Base-by-base conservation (phyloP, 495 filamentous ascomycete genomes). In the Penicillium riverlandense region DNA sequence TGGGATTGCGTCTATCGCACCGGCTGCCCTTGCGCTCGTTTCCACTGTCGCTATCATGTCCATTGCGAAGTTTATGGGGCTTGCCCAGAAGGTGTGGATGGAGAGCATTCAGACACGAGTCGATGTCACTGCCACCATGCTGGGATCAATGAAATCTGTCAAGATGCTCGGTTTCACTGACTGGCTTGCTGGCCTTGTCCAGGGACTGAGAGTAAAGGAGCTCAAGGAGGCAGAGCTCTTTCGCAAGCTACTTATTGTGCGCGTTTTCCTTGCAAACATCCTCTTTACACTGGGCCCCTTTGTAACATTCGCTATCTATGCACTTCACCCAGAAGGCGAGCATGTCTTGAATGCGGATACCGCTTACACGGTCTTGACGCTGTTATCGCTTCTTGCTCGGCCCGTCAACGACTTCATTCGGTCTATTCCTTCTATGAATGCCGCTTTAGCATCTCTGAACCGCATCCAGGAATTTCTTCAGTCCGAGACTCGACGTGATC, bases 91-190 rank as follows among this genome's bases (percentile, higher is more conserved):
- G 29, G 12, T 37, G 6, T 57, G 50, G 50, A 57, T 57, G 54
- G 40, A 27, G 9, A 37, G 37, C 9, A 29, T 57, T 31, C 54
- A 54, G 41, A 54, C 53, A 32, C 47, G 54, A 1, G 53, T 56
- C 7, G 52, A 52, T 37, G 32, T 56, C 11, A 50, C 49, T 9
- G 45, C 68, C 10, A 67, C 49, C 4, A 54, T 70, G 28, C 63
- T 77, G 33, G 59, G 51, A 1, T 61, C 58, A 35, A 75, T 77
- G 65, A 75, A 75, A 49, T 47, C 63, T 37, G 43, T 53, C 13
- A 81, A 80, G 45, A 75, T 79, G 71, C 58, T 70, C 2, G 79
- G 76, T 3, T 48, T 81, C 1, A 66, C 67, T n/a, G 50, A 59
- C 2, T 38, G 32, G 7, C 44, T 77, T 1, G 54, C 47, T 0